A percentile compares a stretch with the other conserved stretches of the same genome.
phyloP scores from a whole-genome alignment of 2,329 filamentous ascomycete species.

The Diaporthe humulicola region DNA sequence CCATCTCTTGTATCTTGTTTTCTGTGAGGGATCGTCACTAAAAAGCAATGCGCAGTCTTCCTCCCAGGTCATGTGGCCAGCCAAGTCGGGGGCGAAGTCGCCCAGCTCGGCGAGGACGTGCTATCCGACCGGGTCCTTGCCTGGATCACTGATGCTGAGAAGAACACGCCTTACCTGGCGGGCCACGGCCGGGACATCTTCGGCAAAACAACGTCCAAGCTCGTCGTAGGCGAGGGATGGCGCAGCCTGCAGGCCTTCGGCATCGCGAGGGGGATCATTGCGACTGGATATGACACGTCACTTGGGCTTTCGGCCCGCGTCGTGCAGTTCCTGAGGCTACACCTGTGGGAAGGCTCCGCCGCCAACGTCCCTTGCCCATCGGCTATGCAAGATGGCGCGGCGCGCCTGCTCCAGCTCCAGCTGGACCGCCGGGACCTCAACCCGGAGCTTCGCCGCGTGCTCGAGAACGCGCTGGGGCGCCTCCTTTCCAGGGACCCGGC shows the following conservation, averaged over 20 bases:
- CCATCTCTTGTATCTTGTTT: background rate
- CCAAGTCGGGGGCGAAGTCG: conserved; percentile 58
- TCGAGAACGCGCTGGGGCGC: conserved; percentile 65
- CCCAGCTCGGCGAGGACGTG: conserved; percentile 62
- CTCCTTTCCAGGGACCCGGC: conserved; percentile 65
- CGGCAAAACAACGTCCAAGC: conserved; percentile 68
- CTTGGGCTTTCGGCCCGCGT: background rate
- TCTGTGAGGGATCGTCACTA: background rate
- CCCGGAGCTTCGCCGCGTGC: conserved; percentile 54
- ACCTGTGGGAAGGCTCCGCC: conserved; percentile 69
- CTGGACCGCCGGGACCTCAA: conserved; percentile 48
- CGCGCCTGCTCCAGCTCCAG: conserved; percentile 62
- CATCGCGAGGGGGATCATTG: conserved; percentile 61
- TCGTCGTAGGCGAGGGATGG: conserved; percentile 78
- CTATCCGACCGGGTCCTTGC: conserved; percentile 67
- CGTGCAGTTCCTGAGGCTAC: conserved; percentile 5
- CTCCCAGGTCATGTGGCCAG: conserved; percentile 58
- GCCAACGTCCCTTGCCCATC: conserved; percentile 75
- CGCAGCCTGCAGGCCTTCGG: conserved; percentile 71
- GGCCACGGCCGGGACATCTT: conserved; percentile 72
- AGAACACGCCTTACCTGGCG: conserved; percentile 71
- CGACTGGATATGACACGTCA: conserved; percentile 17
- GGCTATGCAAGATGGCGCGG: conserved; percentile 76
- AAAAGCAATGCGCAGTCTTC: conserved; percentile 57
- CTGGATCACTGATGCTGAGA: conserved; percentile 74